phyloP scores from a whole-genome alignment of 139 green algal genomes.

The Marvania coccoides region DNA sequence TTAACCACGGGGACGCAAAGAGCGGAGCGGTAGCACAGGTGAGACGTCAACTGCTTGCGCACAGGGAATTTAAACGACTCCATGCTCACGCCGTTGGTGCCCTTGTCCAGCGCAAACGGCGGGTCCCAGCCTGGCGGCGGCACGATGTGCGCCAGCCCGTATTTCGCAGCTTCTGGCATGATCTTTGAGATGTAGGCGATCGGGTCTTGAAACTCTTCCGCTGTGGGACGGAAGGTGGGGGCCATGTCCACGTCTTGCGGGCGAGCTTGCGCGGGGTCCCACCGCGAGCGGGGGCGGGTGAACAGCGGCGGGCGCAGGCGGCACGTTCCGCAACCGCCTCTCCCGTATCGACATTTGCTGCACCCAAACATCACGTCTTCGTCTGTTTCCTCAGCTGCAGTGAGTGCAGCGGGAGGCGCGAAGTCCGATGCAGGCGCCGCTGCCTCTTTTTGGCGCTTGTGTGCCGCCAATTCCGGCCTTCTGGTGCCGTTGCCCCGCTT shows the following conservation, averaged over 20 bases:
- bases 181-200: constrained; percentile 74
- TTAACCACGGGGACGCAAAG: too few species aligned
- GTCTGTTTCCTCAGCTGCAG: background rate
- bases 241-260: constrained; percentile 34
- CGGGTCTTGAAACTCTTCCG: constrained; percentile 74
- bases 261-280: constrained; percentile 9
- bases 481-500: too few species aligned
- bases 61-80: constrained; percentile 53
- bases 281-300: constrained; percentile 2
- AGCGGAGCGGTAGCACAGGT: constrained; percentile 37
- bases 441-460: too few species aligned
- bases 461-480: too few species aligned
- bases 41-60: constrained; percentile 40
- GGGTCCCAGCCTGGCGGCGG: constrained; percentile 56
- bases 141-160: constrained; percentile 81
- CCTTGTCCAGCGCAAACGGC: constrained; percentile 46
- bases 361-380: constrained; percentile 39
- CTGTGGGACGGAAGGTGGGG: constrained; percentile 65
- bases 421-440: too few species aligned
- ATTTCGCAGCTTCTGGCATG: constrained; percentile 42
- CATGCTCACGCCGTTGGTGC: constrained; percentile 41
- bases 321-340: constrained; percentile 20
- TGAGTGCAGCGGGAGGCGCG: too few species aligned
- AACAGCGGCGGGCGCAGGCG: constrained; percentile 3
- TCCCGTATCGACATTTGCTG: constrained; percentile 38